These are phyloP conservation scores for Discostella stelligeroides DNA, from an alignment of 108 stramenopile species.

Conservation along the genomic window DNA sequence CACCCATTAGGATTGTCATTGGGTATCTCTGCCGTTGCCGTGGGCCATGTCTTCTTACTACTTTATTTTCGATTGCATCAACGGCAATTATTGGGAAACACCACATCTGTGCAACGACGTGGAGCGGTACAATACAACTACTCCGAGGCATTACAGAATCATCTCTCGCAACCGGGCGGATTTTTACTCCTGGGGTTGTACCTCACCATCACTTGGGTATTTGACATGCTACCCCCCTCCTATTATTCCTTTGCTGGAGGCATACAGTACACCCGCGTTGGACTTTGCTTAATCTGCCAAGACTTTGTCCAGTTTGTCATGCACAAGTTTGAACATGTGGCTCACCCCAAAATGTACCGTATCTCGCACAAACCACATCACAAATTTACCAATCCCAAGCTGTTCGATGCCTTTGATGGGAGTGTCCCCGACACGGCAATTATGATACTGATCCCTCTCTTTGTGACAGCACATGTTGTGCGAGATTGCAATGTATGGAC, in stretches of 20 bases:
- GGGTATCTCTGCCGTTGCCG: constrained; percentile 81
- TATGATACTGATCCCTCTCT: constrained; percentile 92
- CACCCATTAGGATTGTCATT: constrained; percentile 81
- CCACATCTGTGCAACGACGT: constrained; percentile 73
- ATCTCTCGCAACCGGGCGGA: constrained; percentile 90
- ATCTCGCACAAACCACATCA: constrained; percentile 96
- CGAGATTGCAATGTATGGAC: constrained; percentile 91
- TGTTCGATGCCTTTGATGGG: constrained; percentile 96
- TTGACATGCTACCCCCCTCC: constrained; percentile 74
- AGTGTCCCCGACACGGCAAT: constrained; percentile 82
- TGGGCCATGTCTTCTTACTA: constrained; percentile 80
- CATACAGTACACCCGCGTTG: constrained; percentile 71
- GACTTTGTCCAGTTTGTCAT: constrained; percentile 85
- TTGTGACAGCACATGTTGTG: constrained; percentile 76
- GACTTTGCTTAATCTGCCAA: constrained; percentile 80
- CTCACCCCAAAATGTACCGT: constrained; percentile 79
- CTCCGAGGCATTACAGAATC: constrained; percentile 68
- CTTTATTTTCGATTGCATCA: constrained; percentile 62
- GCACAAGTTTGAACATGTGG: constrained; percentile 86
- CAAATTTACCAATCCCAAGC: constrained; percentile 89
- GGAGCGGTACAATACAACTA: constrained; percentile 77
- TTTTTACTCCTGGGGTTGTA: constrained; percentile 86
- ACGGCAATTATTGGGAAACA: constrained; percentile 46
- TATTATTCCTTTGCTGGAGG: constrained; percentile 87
- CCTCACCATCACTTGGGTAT: constrained; percentile 88